Evolutionary conservation across 2,329 filamentous ascomycete species (phyloP), one percentile per base, ranked within the genome.

Genomic region (Xylariaceae sp.): DNA sequence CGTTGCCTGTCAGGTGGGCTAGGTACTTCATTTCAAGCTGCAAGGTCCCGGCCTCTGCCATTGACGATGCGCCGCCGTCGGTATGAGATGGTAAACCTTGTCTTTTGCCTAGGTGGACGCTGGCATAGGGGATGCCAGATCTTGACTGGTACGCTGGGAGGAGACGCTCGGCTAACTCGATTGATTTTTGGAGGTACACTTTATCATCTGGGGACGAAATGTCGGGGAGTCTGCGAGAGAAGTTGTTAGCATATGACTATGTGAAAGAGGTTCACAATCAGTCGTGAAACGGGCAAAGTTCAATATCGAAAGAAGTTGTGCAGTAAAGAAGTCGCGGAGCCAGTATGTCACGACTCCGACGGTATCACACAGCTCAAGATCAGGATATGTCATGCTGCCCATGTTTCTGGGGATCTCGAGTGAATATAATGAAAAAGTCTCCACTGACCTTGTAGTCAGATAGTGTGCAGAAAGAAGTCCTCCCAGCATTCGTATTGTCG

Each of bases 1-100:
- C 82, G 71, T 97, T 93, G 39, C 93, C 92, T 0, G 91, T 97
- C 50, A 97, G 76, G 70, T 94, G 95, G 39, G 92, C 87, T 14
- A 97, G 77, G 66, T 97, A 97, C 69, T 97, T 97, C 78, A 97
- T 89, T 71, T 97, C 93, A n/a, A 97, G 82, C 73, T 97, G 93
- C 38, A 97, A 69, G 6, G 88, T 92, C 1, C 90, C 89, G 1
- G 91, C 90, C 75, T 97, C 93, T 1, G 93, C 91, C 0, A 91
- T 96, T 1, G 92, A 96, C 1, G 90, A 92, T 9, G 92, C 90
- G 5, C 93, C 93, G 18, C 80, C 83, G 67, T 96, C 90, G 14
- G 82, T 82, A 66, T 97, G 91, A 1, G 92, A 93, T 14, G 80
- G 79, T 31, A 96, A 81, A 9, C 92, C 91, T 64, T 84, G 74